These are phyloP conservation scores for Phytophthora lateralis DNA, from an alignment of 352 stramenopile genomes.

Conservation along the genomic window DNA sequence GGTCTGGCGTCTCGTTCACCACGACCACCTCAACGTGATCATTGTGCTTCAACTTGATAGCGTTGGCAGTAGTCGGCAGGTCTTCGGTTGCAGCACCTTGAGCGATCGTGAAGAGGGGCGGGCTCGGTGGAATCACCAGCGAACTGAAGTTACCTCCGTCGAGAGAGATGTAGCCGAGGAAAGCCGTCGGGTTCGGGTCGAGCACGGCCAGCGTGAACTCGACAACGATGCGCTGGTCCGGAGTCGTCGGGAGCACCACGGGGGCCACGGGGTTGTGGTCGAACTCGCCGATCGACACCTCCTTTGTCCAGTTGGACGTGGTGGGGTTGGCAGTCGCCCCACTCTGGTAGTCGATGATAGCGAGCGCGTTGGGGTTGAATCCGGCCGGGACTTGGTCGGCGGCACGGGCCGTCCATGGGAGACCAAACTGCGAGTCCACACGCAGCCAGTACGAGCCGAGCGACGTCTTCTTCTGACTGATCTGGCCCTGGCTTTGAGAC, in stretches of 20 bases:
- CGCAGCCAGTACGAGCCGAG: constrained; percentile 42
- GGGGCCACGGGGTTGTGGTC: constrained; percentile 31
- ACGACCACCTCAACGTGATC: constrained; percentile 50
- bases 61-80: constrained; percentile 39
- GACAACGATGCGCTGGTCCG: constrained; percentile 37
- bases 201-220: constrained; percentile 37
- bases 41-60: constrained; percentile 27
- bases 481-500: constrained; percentile 20
- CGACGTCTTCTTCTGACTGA: constrained; percentile 9
- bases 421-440: constrained; percentile 28
- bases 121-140: constrained; percentile 30
- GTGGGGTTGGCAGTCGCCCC: constrained; percentile 29
- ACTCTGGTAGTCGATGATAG: constrained; percentile 42
- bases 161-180: constrained; percentile 40
- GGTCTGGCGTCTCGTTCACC: constrained; percentile 42
- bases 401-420: constrained; percentile 35
- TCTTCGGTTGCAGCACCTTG: constrained; percentile 31
- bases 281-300: constrained; percentile 41
- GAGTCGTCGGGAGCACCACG: constrained; percentile 18
- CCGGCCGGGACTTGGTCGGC: constrained; percentile 35
- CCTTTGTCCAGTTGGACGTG: constrained; percentile 28
- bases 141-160: constrained; percentile 33
- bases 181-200: constrained; percentile 16
- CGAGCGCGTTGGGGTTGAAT: constrained; percentile 45
- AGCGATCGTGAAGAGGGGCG: constrained; percentile 44